Conservation (phyloP, 495 filamentous ascomycete genomes). For the Neurospora pannonica region DNA sequence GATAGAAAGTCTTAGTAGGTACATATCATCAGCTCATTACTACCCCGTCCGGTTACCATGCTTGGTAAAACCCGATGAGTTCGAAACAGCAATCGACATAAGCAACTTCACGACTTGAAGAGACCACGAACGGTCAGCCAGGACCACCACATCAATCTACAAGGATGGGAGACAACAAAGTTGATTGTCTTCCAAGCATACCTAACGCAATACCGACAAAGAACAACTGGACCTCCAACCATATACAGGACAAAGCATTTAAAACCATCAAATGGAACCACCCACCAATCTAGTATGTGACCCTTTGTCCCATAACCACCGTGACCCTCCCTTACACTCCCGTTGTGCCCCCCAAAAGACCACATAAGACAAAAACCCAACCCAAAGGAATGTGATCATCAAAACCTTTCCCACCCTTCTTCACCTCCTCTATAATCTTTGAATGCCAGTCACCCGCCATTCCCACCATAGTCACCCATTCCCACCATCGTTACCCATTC, state of each 20-base stretch:
- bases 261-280: neutral
- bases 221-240: neutral
- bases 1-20: neutral
- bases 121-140: neutral
- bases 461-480: neutral
- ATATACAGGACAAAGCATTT: neutral
- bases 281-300: neutral
- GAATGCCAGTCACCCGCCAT: neutral
- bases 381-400: neutral
- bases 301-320: neutral
- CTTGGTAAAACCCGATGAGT: neutral
- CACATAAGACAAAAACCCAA: neutral
- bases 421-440: neutral
- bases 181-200: neutral
- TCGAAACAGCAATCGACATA: neutral
- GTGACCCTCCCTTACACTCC: neutral
- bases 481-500: neutral
- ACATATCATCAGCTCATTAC: neutral
- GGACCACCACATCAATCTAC: neutral
- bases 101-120: neutral
- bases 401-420: neutral
- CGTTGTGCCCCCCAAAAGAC: neutral
- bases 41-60: neutral
- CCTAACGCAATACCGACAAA: neutral
- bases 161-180: neutral